Evolutionary conservation across 2,329 filamentous ascomycete genomes (phyloP).

Genomic region (Cladosporium sphaerospermum): DNA sequence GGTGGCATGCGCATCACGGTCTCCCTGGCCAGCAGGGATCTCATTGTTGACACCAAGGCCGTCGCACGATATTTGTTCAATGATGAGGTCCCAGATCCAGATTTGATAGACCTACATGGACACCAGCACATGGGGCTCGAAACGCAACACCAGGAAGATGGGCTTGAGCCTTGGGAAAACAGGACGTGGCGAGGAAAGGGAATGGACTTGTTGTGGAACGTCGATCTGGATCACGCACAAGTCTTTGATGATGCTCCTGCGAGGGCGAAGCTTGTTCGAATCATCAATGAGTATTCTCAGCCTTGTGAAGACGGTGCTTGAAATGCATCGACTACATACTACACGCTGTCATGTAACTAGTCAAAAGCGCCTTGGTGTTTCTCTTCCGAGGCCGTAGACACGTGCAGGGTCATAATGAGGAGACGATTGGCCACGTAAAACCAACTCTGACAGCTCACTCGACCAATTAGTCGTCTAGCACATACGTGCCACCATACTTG

Average conservation of each 20-base stretch:
- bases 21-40: slow-evolving; percentile 52
- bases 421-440: too few relatives aligned
- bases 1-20: slow-evolving; percentile 46
- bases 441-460: too few relatives aligned
- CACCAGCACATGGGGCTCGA: slow-evolving; percentile 20
- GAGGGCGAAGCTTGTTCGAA: slow-evolving; percentile 13
- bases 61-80: slow-evolving; percentile 53
- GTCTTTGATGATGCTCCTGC: slow-evolving; percentile 42
- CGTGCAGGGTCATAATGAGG: too few relatives aligned
- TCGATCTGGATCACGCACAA: slow-evolving; percentile 58
- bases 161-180: slow-evolving; percentile 24
- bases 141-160: slow-evolving; percentile 24
- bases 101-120: slow-evolving; percentile 15
- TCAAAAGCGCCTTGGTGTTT: too few relatives aligned
- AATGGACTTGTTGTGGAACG: slow-evolving; percentile 56
- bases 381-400: too few relatives aligned
- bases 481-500: background rate
- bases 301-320: background rate
- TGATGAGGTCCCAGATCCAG: slow-evolving; percentile 24
- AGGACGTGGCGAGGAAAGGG: slow-evolving; percentile 33
- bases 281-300: slow-evolving; percentile 23
- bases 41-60: slow-evolving; percentile 57
- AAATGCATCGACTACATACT: too few relatives aligned
- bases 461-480: background rate
- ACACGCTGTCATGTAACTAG: too few relatives aligned